These are phyloP conservation scores for Lasiodiplodia sp. DNA, from an alignment of 2,329 filamentous ascomycete species.

Conservation along the genomic window DNA sequence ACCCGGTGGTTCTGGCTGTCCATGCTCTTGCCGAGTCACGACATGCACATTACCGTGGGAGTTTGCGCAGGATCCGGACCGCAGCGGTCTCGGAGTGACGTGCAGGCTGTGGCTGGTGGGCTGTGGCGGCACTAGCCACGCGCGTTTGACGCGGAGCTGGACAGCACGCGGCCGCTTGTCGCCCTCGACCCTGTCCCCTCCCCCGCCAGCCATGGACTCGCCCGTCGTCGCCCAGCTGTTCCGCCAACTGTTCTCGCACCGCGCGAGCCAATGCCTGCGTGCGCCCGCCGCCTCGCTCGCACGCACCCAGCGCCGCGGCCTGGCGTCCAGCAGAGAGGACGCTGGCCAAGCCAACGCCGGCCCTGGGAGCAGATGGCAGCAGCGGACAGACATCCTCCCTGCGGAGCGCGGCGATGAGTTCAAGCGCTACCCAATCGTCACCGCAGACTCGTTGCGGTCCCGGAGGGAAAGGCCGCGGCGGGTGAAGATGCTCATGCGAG, in stretches of 20 bases:
- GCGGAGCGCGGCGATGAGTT: constrained; percentile 83
- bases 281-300: constrained; percentile 1
- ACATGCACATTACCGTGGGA: not conserved
- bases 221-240: constrained; percentile 80
- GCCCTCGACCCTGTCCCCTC: constrained; percentile 11
- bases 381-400: constrained; percentile 77
- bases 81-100: constrained; percentile 9
- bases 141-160: constrained; percentile 29
- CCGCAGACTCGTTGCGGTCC: constrained; percentile 76
- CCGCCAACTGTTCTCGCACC: constrained; percentile 80
- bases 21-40: constrained; percentile 18
- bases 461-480: constrained; percentile 78
- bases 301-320: constrained; percentile 25
- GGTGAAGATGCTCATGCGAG: constrained; percentile 96
- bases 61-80: not conserved
- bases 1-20: constrained; percentile 36
- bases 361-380: constrained; percentile 83
- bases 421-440: constrained; percentile 81
- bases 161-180: constrained; percentile 24
- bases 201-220: constrained; percentile 72
- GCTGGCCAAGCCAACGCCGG: constrained; percentile 38
- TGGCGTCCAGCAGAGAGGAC: constrained; percentile 15
- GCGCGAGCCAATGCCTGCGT: constrained; percentile 28
- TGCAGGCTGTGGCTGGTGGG: constrained; percentile 17
- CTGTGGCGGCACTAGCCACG: constrained; percentile 33